Evolutionary conservation across 2,329 filamentous ascomycete genomes (phyloP), one percentile per base, ranked within the genome.

Genomic region (Ceratocystis ficicola): DNA sequence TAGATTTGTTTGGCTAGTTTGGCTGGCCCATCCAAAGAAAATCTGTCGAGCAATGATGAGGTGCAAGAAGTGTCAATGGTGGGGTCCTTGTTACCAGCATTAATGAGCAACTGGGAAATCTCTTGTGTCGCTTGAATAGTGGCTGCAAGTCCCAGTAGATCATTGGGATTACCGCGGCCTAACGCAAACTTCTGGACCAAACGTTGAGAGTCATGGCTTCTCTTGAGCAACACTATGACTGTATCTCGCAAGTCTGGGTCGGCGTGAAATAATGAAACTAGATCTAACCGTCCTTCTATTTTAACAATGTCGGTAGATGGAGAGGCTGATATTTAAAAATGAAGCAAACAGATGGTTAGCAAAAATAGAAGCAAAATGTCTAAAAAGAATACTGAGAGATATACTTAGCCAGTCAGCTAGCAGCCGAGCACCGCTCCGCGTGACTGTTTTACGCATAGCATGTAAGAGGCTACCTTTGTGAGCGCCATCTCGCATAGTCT

Each of bases 121-220:
- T 86, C 82, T 65, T 84, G 80, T 3, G 89, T 91, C 5, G 88
- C 86, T 63, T 83, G 76, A 68, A 97, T 89, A 0, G 94, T 96
- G 70, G 83, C 87, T 0, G 90, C 89, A 15, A 99, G 79, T 62
- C 85, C 88, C 55, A 97, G 79, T 46, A 99, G 81, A 74, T 97
- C 94, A 72, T 97, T 93, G 0, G 93, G 83, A 71, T 95, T 89
- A n/a, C 93, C 94, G 69, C 90, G 84, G 10, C 93, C 92, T 7
- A 97, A 82, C 0, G 93, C 89, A 74, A 99, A 97, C 73, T 94
- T 96, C 72, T 97, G 94, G 1, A 96, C 86, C 2, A 99, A 79
- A 1, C 94, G 88, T 72, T 95, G 87, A 1, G 90, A 90, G 75
- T 99, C 94, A 70, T 90, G 86, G 63, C 86, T 93, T 28, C 84